Evolutionary conservation across 2,329 filamentous ascomycete genomes (phyloP), one percentile per base, ranked within the genome.

Genomic region (Colletotrichum chlorophyti): DNA sequence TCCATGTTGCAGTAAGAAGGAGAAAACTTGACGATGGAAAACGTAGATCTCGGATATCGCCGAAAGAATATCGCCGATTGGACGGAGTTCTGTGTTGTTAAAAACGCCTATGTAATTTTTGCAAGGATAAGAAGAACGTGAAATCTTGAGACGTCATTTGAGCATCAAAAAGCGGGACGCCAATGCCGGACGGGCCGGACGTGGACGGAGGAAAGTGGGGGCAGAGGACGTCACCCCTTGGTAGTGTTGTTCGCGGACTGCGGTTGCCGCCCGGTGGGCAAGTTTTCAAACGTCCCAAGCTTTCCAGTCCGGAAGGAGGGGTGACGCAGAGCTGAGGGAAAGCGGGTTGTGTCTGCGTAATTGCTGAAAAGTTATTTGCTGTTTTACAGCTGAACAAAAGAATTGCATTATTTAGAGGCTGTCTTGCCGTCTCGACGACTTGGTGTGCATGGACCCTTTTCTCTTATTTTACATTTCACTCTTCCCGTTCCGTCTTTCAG

Each of bases 1-100:
- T 87, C 88, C 48, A 97, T 97, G 94, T 80, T 97, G 78, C 91
- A 91, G 76, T 96, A 86, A 69, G 26, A 27, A 38, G 11, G 6
- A 5, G 9, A 35, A 48, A 29, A 40, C 14, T 31, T 32, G 46
- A 23, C n/a, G n/a, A n/a, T n/a, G n/a, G 46, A 29, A 14, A 15
- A 27, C 14, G 24, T 15, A 9, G n/a, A 19, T 19, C 11, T 11
- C 24, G n/a, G n/a, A n/a, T 31, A 23, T 27, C 14, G 46, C 15
- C 23, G 11, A 26, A 29, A 14, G 15, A 15, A 9, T 19, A 19
- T 31, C 34, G n/a, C n/a, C n/a, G n/a, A n/a, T n/a, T n/a, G 46
- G 46, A 38, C 46, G 34, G 34, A 38, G 5, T 29, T 48, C 19
- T 37, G 34, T 37, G 34, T 12, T 31, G 45, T 10, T 11, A 19